Conservation (phyloP, 129 eudicot genomes). For the Daucus carota region DNA sequence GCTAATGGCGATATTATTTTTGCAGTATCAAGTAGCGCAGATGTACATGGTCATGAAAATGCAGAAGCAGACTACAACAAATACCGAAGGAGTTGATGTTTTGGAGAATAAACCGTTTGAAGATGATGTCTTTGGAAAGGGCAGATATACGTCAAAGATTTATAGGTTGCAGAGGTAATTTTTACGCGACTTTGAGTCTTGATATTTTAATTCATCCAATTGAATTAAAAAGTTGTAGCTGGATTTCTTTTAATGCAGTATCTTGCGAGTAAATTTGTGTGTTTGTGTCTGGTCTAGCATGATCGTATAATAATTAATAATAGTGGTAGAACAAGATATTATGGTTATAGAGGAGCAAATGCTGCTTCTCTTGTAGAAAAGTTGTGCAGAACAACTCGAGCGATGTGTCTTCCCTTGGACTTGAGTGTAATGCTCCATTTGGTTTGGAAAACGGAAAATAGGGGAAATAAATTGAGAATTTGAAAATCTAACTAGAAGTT, state of each 20-base stretch:
- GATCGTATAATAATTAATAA: not conserved
- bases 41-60: conserved; percentile 76
- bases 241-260: not conserved
- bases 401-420: not conserved
- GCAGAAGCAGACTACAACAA: conserved; percentile 61
- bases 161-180: conserved; percentile 70
- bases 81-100: conserved; percentile 71
- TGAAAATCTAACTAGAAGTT: not conserved
- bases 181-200: not conserved
- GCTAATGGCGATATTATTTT: not conserved
- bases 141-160: conserved; percentile 57
- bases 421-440: not conserved
- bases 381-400: not conserved
- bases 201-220: not conserved
- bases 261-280: not conserved
- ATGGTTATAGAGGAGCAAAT: not conserved
- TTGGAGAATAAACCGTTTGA: conserved; percentile 54
- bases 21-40: conserved; percentile 81
- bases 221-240: not conserved
- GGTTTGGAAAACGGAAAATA: not conserved
- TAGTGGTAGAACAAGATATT: not conserved
- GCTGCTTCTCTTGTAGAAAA: not conserved
- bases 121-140: conserved; percentile 59
- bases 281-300: not conserved
- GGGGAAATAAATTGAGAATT: not conserved